phyloP scores from a whole-genome alignment of 129 eudicot genomes.

The Flaveria brownii region DNA sequence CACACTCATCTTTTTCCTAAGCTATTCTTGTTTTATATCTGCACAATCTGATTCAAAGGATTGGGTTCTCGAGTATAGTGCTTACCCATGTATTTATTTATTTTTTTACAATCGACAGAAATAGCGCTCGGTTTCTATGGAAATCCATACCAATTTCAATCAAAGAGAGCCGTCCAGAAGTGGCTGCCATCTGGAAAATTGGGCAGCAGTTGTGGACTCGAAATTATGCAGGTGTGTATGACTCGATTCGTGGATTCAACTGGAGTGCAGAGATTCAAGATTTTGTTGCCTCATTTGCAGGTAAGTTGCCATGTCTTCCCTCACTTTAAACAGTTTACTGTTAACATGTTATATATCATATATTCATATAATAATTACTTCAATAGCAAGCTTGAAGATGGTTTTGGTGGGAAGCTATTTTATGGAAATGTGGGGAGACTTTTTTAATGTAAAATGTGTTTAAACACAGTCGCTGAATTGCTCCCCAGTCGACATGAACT shows the following conservation, averaged over 20 bases:
- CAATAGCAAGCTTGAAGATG: slow-evolving; percentile 17
- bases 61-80: slow-evolving; percentile 10
- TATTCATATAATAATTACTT: slow-evolving; percentile 10
- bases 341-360: neutral
- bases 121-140: slow-evolving; percentile 95
- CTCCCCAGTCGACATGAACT: slow-evolving; percentile 13
- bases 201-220: slow-evolving; percentile 87
- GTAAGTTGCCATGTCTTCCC: slow-evolving; percentile 37
- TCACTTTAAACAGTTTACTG: neutral
- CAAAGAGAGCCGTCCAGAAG: slow-evolving; percentile 76
- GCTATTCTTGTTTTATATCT: slow-evolving; percentile 2
- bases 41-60: neutral
- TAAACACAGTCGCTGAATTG: neutral
- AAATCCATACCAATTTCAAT: slow-evolving; percentile 53
- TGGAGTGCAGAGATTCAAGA: slow-evolving; percentile 79
- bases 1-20: neutral
- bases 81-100: neutral
- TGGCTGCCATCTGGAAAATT: slow-evolving; percentile 77
- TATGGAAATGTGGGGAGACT: neutral
- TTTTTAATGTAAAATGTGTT: neutral
- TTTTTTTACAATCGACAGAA: slow-evolving; percentile 46
- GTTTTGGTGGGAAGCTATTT: slow-evolving; percentile 8
- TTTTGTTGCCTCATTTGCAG: slow-evolving; percentile 70
- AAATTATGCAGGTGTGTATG: slow-evolving; percentile 79
- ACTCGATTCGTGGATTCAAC: slow-evolving; percentile 64